A percentile compares a stretch with the other conserved stretches of the same genome.
Conservation (phyloP, 1,139 yeast genomes). For the Diutina rugosa region DNA sequence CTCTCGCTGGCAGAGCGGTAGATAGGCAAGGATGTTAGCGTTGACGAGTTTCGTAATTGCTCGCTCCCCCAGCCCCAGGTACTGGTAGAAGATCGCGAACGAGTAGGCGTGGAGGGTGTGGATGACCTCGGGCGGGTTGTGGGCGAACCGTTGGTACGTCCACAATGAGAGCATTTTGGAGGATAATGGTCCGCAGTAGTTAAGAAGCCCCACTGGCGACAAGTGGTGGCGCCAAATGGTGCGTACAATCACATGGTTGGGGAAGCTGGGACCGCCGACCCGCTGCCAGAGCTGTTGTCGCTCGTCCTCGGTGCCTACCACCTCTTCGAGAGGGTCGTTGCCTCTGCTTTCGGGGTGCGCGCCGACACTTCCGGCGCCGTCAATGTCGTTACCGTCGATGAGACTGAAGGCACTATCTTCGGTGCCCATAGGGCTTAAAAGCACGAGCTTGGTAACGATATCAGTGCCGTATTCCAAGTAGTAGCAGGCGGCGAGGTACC, state of each 20-base stretch:
- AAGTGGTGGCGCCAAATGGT: constrained; percentile 26
- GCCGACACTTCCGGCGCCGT: constrained; percentile 7
- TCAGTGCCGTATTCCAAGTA: constrained; percentile 20
- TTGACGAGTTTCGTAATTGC: constrained; percentile 30
- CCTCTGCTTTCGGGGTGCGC: constrained; percentile 3
- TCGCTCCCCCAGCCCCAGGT: constrained; percentile 31
- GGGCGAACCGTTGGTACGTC: constrained; percentile 27
- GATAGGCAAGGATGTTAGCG: constrained; percentile 25
- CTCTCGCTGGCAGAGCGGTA: constrained; percentile 32
- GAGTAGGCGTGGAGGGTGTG: constrained; percentile 29
- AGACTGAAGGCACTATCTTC: constrained; percentile 26
- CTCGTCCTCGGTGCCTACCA: constrained; percentile 11
- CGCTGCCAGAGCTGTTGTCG: constrained; percentile 16
- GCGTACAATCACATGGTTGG: constrained; percentile 18
- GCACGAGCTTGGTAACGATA: constrained; percentile 18
- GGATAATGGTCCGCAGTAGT: constrained; percentile 21
- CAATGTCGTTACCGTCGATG: constrained; percentile 18
- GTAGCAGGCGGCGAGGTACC: constrained; percentile 27
- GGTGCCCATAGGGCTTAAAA: constrained; percentile 36
- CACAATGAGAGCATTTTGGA: constrained; percentile 29
- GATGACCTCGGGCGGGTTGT: constrained; percentile 13
- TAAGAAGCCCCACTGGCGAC: constrained; percentile 30
- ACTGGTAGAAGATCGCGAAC: constrained; percentile 31
- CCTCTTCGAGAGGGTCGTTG: constrained; percentile 11
- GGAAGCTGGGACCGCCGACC: constrained; percentile 28